Evolutionary conservation across 106 monocot genomes (phyloP).

Genomic region (Chionographis japonica): DNA sequence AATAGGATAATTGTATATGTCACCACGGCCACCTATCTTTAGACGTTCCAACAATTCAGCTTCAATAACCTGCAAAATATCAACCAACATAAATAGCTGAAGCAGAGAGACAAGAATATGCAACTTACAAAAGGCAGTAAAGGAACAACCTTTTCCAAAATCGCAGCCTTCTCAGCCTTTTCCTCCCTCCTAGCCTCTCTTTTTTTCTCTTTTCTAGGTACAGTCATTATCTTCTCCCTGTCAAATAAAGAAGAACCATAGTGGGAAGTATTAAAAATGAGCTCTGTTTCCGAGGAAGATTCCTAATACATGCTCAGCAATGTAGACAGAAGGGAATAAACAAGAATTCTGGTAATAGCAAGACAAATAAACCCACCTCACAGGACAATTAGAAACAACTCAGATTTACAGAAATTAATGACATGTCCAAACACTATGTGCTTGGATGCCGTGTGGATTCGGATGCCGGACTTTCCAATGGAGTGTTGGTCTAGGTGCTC

Average conservation of each 20-base stretch:
- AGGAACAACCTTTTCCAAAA: constrained; percentile 68
- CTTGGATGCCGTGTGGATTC: no score
- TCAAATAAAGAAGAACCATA: not conserved
- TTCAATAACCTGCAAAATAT: constrained; percentile 69
- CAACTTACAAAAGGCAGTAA: not conserved
- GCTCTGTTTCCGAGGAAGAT: not conserved
- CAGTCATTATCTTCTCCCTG: constrained; percentile 92
- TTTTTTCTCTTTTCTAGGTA: constrained; percentile 83
- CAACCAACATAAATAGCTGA: constrained; percentile 1
- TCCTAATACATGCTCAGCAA: no score
- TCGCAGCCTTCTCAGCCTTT: constrained; percentile 87
- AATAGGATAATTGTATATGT: constrained; percentile 76
- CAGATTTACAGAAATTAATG: no score
- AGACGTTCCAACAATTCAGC: constrained; percentile 79
- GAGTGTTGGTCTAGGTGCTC: no score
- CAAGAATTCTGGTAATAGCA: no score
- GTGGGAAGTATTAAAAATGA: not conserved
- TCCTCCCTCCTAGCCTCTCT: constrained; percentile 84
- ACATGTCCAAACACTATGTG: no score
- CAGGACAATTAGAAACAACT: no score
- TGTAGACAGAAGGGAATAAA: no score
- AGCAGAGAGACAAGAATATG: not conserved
- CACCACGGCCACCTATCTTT: constrained; percentile 83
- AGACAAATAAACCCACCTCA: no score
- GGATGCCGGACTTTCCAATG: no score